Conservation (phyloP, 352 stramenopile species). For the Phytophthora melonis region DNA sequence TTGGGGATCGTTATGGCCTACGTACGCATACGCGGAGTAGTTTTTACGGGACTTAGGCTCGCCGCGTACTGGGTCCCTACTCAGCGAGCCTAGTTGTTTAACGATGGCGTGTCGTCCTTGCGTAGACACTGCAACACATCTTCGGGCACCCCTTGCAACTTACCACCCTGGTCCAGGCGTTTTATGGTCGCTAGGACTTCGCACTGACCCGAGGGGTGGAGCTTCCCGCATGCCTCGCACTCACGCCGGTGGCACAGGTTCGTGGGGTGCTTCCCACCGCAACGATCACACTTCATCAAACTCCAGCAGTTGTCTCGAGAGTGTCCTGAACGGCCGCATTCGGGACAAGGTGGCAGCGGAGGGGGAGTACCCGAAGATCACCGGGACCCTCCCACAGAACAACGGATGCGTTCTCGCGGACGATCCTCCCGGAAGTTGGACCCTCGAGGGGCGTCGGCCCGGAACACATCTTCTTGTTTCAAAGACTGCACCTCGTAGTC, state of each 20-base stretch:
- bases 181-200: background rate
- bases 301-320: background rate
- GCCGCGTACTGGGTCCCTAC: conserved; percentile 29
- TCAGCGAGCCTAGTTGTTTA: conserved; percentile 32
- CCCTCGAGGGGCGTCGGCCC: background rate
- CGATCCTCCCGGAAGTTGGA: background rate
- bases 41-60: conserved; percentile 11
- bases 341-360: background rate
- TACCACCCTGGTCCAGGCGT: background rate
- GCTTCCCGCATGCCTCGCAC: background rate
- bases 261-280: conserved; percentile 3
- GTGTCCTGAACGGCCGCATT: background rate
- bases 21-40: conserved; percentile 12
- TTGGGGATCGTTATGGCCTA: conserved; percentile 17
- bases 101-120: background rate
- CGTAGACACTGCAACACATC: background rate
- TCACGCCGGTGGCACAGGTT: background rate
- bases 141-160: background rate
- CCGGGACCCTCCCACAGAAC: background rate
- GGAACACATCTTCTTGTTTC: background rate
- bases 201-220: background rate
- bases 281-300: conserved; percentile 8
- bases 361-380: background rate
- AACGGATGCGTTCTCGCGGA: background rate
- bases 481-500: background rate